phyloP scores from a whole-genome alignment of 768 basidiomycete genomes.

The Boletus patriciae region DNA sequence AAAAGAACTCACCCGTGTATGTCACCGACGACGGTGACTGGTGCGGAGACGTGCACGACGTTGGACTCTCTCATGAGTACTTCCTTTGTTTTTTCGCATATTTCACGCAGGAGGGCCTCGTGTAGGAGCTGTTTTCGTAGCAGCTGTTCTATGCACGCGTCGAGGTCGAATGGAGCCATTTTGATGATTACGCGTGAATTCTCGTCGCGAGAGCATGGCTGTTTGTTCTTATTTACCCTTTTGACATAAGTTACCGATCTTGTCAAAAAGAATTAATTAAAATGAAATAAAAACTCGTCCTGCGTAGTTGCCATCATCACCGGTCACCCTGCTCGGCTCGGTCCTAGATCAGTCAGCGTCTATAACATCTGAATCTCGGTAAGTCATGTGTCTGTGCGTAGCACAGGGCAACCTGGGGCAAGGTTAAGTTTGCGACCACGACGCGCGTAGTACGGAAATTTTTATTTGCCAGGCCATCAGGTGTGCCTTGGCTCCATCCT shows the following conservation, averaged over 20 bases:
- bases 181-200: conserved; percentile 7
- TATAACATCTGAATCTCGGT: conserved; percentile 14
- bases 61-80: conserved; percentile 99
- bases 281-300: conserved; percentile 4
- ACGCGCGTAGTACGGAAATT: conserved; percentile 30
- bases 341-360: conserved; percentile 10
- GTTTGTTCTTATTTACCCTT: conserved; percentile 21
- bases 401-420: conserved; percentile 23
- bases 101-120: conserved; percentile 92
- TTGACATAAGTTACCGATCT: conserved; percentile 5
- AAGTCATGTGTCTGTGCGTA: conserved; percentile 11
- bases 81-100: conserved; percentile 99
- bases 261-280: conserved; percentile 16
- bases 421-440: conserved; percentile 34
- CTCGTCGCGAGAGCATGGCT: conserved; percentile 8
- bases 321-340: conserved; percentile 2
- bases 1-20: conserved; percentile 86
- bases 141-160: conserved; percentile 91
- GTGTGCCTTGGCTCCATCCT: conserved; percentile 34
- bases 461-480: conserved; percentile 24
- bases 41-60: conserved; percentile 94
- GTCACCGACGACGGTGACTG: conserved; percentile 98
- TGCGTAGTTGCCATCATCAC: not conserved
- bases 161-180: conserved; percentile 81
- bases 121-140: conserved; percentile 91